Base-by-base conservation (phyloP, 1,139 yeast genomes). In the Sugiyamaella pinicola region DNA sequence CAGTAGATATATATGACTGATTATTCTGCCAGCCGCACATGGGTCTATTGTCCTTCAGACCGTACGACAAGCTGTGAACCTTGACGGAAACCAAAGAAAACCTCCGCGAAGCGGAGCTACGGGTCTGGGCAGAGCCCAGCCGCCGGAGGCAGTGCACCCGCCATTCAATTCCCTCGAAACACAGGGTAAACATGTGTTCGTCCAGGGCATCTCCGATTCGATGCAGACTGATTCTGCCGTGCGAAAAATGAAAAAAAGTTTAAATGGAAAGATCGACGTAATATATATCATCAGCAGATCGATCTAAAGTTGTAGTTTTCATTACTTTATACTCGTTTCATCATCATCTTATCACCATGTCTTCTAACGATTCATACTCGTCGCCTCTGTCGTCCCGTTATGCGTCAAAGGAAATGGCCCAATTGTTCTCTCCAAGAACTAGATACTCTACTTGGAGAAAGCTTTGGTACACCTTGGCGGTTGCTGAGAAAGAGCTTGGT, bases 361-460 rank as follows among this genome's bases (percentile, higher is more conserved):
- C 61, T 40, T 60, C 58, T 44, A 63, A 67, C 67, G 71, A 69
- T 58, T 60, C 67, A 37, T 93, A 93, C 74, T 73, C 90, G 52
- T 91, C 98, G 26, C 99, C 99, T 46, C 77, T 93, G 62, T 89
- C 98, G 54, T 87, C 97, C 54, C 85, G 99, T 76, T 93, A 93
- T 77, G 99, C 99, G 53, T 88, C 96, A 61, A 91, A 87, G 69
- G 99, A 93, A 76, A 93, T 93, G 99, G 85, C 96, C 58, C 78
- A 80, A 64, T 79, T 93, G 68, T 93, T 93, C 79, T 91, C 98
- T 47, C 75, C 87, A 69, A 84, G 96, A 75, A 91, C 87, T 76
- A 82, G 99, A 70, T 93, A 87, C 73, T 87, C 96, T 51, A 93
- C 99, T 49, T 93, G 99, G 99, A 86, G 99, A 80, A 88, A 88